Conservation (phyloP, 805 yeast genomes). For the Brettanomyces anomalus region DNA sequence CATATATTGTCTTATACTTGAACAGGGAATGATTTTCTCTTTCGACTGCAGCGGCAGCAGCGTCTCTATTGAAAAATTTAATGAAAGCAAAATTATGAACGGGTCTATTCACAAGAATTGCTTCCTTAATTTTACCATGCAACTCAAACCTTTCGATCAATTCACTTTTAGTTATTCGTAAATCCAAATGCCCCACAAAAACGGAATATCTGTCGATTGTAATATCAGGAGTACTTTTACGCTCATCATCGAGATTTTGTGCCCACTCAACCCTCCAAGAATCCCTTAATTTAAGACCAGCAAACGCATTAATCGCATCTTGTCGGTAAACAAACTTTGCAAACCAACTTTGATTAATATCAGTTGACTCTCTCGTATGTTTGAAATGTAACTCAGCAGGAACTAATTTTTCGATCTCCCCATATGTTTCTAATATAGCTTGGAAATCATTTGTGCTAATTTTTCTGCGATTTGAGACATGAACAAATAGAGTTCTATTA, state of each 20-base stretch:
- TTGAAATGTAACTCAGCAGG: constrained; percentile 29
- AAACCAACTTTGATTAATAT: constrained; percentile 44
- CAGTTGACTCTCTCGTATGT: constrained; percentile 6
- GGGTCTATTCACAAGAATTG: constrained; percentile 45
- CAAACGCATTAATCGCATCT: constrained; percentile 82
- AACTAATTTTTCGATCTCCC: constrained; percentile 66
- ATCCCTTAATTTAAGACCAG: constrained; percentile 47
- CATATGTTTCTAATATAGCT: constrained; percentile 41
- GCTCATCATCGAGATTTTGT: constrained; percentile 57
- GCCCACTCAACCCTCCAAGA: constrained; percentile 76
- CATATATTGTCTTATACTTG: constrained; percentile 69
- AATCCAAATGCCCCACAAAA: constrained; percentile 69
- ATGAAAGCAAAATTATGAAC: constrained; percentile 64
- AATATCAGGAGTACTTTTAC: constrained; percentile 26
- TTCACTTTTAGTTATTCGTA: constrained; percentile 43
- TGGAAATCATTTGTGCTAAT: constrained; percentile 25
- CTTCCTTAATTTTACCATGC: constrained; percentile 58
- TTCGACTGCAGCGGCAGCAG: constrained; percentile 85
- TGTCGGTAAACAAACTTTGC: constrained; percentile 72
- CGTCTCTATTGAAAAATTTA: constrained; percentile 49
- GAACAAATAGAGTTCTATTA: constrained; percentile 70
- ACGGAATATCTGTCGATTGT: constrained; percentile 62
- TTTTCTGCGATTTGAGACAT: constrained; percentile 23
- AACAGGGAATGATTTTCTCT: constrained; percentile 75
- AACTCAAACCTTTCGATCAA: constrained; percentile 49